phyloP scores from a whole-genome alignment of 2,329 filamentous ascomycete genomes.

The Bipolaris oryzae region DNA sequence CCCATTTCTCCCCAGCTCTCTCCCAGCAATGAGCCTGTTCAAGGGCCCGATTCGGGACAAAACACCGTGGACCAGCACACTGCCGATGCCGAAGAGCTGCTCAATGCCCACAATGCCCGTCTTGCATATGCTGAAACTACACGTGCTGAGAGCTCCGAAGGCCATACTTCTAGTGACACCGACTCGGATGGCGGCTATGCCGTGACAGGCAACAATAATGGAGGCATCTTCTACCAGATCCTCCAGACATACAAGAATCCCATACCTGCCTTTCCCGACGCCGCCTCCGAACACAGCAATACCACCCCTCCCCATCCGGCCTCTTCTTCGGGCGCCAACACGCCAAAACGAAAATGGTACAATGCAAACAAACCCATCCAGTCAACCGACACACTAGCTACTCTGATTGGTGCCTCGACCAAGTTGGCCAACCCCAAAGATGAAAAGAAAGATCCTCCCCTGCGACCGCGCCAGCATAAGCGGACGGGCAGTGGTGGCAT shows the following conservation, averaged over 20 bases:
- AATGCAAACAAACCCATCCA: conserved; percentile 32
- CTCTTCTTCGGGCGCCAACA: conserved; percentile 33
- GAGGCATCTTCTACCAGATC: conserved; percentile 42
- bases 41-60: conserved; percentile 21
- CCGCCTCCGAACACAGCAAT: conserved; percentile 24
- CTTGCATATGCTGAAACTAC: conserved; percentile 25
- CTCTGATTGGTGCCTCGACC: conserved; percentile 36
- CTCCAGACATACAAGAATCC: conserved; percentile 42
- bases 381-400: conserved; percentile 41
- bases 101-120: conserved; percentile 25
- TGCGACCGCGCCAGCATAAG: conserved; percentile 27
- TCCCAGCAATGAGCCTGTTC: conserved; percentile 20
- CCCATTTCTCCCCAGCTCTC: conserved; percentile 16
- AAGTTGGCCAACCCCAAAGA: conserved; percentile 38
- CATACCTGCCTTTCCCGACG: conserved; percentile 18
- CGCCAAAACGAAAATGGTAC: conserved; percentile 42
- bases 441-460: conserved; percentile 21
- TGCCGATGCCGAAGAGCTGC: conserved; percentile 31
- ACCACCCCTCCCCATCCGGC: conserved; percentile 22
- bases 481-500: conserved; percentile 32
- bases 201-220: conserved; percentile 35
- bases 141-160: conserved; percentile 22
- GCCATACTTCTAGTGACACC: conserved; percentile 2
- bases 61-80: conserved; percentile 19
- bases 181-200: conserved; percentile 31